Percentiles rank a stretch among this genome's conserved stretches.
These are phyloP conservation scores for Plectosphaerella cucumerina DNA, from an alignment of 2,329 filamentous ascomycete species.

Conservation along the genomic window DNA sequence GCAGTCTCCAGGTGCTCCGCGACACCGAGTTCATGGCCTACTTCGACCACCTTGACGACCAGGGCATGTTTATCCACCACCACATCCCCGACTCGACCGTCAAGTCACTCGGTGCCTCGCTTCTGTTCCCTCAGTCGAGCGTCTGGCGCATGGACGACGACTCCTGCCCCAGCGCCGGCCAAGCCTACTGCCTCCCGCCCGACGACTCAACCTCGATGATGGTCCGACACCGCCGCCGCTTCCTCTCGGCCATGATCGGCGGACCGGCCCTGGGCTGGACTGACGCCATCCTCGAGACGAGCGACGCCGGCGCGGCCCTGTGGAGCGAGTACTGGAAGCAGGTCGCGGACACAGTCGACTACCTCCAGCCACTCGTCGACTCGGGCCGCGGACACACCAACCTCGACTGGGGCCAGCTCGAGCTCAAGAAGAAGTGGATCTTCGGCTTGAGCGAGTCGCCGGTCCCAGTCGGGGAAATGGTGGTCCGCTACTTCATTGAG, in stretches of 20 bases:
- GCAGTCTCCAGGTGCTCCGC: constrained; percentile 46
- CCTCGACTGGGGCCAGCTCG: not conserved
- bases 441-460: too few relatives aligned
- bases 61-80: constrained; percentile 44
- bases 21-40: constrained; percentile 40
- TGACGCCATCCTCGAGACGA: constrained; percentile 21
- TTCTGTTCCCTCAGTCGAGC: constrained; percentile 46
- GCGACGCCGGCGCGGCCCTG: not conserved
- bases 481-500: too few relatives aligned
- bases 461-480: too few relatives aligned
- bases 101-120: constrained; percentile 49
- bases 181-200: not conserved
- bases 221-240: not conserved
- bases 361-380: not conserved
- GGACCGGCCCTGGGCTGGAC: constrained; percentile 46
- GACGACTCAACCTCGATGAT: constrained; percentile 2
- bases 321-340: constrained; percentile 1
- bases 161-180: constrained; percentile 19
- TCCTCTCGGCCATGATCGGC: constrained; percentile 4
- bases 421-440: too few relatives aligned
- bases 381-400: not conserved
- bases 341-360: not conserved
- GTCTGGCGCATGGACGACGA: constrained; percentile 30
- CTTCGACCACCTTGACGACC: constrained; percentile 43
- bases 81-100: constrained; percentile 44